Evolutionary conservation across 306 rosid genomes (phyloP).

Genomic region (Pterocarpus santalinus): DNA sequence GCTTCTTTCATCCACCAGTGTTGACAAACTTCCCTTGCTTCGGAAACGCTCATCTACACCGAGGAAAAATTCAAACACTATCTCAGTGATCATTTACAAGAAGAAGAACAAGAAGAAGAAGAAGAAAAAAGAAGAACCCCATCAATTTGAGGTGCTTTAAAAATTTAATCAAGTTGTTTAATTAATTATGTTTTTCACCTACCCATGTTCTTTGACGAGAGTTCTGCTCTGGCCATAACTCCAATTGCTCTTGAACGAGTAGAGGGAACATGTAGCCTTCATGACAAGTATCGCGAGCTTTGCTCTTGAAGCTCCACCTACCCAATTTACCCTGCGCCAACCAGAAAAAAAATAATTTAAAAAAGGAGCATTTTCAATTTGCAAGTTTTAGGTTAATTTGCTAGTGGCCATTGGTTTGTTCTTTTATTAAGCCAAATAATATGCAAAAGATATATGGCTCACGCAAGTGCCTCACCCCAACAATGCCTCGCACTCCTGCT

Average conservation of each 20-base stretch:
- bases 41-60: constrained; percentile 69
- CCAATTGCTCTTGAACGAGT: constrained; percentile 81
- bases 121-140: too few relatives aligned
- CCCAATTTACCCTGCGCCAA: constrained; percentile 75
- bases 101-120: background rate
- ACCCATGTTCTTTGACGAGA: constrained; percentile 86
- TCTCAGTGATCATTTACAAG: background rate
- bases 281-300: constrained; percentile 68
- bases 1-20: constrained; percentile 98
- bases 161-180: background rate
- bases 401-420: too few relatives aligned
- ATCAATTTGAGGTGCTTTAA: constrained; percentile 1
- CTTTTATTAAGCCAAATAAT: too few relatives aligned
- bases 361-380: background rate
- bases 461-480: constrained; percentile 61
- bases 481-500: constrained; percentile 88
- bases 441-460: too few relatives aligned
- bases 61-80: background rate
- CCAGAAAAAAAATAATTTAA: background rate
- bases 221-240: constrained; percentile 88
- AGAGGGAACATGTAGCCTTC: constrained; percentile 96
- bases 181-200: constrained; percentile 9
- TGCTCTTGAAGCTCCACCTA: constrained; percentile 92
- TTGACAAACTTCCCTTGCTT: constrained; percentile 83
- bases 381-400: background rate